Conservation (phyloP, 805 yeast genomes). For the Saturnispora dispora region DNA sequence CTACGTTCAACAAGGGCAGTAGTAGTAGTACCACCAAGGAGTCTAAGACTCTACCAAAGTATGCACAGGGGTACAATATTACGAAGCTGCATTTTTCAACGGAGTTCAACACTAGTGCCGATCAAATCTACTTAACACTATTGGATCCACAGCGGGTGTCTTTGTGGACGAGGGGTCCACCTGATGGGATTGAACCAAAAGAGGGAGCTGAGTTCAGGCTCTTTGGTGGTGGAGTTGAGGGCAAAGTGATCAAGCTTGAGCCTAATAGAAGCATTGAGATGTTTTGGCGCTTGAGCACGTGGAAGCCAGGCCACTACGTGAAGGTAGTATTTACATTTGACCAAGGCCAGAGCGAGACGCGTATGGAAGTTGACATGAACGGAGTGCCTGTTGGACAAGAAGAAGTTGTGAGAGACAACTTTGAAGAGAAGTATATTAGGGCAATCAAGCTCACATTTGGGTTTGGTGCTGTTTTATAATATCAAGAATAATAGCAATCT, state of each 20-base stretch:
- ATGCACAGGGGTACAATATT: conserved; percentile 65
- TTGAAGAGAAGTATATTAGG: conserved; percentile 81
- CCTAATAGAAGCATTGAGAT: conserved; percentile 53
- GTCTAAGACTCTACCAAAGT: conserved; percentile 11
- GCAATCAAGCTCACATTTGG: conserved; percentile 90
- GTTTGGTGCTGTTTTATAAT: conserved; percentile 77
- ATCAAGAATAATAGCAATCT: not conserved
- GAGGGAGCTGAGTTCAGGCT: conserved; percentile 58
- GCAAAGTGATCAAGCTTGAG: conserved; percentile 54
- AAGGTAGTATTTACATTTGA: conserved; percentile 54
- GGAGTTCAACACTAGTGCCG: conserved; percentile 78
- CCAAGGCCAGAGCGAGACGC: conserved; percentile 80
- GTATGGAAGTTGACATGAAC: conserved; percentile 59
- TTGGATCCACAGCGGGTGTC: conserved; percentile 67
- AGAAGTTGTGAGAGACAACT: conserved; percentile 73
- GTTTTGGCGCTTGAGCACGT: conserved; percentile 80
- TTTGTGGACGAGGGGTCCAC: conserved; percentile 85
- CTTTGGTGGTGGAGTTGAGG: conserved; percentile 82
- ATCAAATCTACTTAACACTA: conserved; percentile 71
- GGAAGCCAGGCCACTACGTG: conserved; percentile 84
- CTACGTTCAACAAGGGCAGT: conserved; percentile 19
- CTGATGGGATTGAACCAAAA: conserved; percentile 40
- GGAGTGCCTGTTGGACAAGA: conserved; percentile 97
- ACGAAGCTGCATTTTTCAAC: conserved; percentile 71
- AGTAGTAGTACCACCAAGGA: conserved; percentile 11